Conservation (phyloP, 768 basidiomycete species). For the Amanita muscaria region DNA sequence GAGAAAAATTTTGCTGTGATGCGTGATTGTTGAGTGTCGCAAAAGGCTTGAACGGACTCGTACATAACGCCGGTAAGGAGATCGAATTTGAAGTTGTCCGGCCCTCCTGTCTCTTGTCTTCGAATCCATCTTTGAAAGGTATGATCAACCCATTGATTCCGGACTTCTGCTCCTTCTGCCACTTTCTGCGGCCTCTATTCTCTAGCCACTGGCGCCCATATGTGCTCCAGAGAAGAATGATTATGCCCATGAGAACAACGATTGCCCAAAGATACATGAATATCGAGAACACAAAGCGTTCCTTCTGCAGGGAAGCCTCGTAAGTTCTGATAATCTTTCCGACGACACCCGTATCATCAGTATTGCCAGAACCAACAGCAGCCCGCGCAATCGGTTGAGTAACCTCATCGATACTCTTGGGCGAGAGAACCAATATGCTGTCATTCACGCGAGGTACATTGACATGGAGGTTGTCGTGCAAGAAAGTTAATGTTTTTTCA, state of each 20-base stretch:
- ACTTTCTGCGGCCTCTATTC: slow-evolving; percentile 37
- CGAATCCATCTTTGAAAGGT: slow-evolving; percentile 23
- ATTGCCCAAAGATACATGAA: slow-evolving; percentile 80
- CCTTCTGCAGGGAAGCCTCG: slow-evolving; percentile 61
- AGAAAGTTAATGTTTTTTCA: slow-evolving; percentile 83
- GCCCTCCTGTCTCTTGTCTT: too few species aligned
- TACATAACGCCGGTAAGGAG: slow-evolving; percentile 2
- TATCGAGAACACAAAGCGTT: slow-evolving; percentile 74
- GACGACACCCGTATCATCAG: slow-evolving; percentile 50
- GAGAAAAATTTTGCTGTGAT: too few species aligned
- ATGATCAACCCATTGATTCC: slow-evolving; percentile 37
- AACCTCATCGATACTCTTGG: slow-evolving; percentile 60
- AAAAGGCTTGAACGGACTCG: slow-evolving; percentile 9
- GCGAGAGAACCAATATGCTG: slow-evolving; percentile 69
- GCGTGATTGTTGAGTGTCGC: background rate
- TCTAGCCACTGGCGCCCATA: slow-evolving; percentile 43
- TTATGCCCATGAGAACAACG: slow-evolving; percentile 74
- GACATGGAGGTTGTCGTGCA: slow-evolving; percentile 80
- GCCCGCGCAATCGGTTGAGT: slow-evolving; percentile 76
- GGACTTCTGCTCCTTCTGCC: slow-evolving; percentile 41
- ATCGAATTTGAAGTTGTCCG: too few species aligned
- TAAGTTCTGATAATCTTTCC: slow-evolving; percentile 69
- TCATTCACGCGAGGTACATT: slow-evolving; percentile 73
- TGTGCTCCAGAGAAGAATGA: slow-evolving; percentile 65
- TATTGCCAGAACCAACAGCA: slow-evolving; percentile 54